A percentile compares a stretch with the other conserved stretches of the same genome.
Conservation (phyloP, 2,329 filamentous ascomycete genomes). For the Cercospora sp. region DNA sequence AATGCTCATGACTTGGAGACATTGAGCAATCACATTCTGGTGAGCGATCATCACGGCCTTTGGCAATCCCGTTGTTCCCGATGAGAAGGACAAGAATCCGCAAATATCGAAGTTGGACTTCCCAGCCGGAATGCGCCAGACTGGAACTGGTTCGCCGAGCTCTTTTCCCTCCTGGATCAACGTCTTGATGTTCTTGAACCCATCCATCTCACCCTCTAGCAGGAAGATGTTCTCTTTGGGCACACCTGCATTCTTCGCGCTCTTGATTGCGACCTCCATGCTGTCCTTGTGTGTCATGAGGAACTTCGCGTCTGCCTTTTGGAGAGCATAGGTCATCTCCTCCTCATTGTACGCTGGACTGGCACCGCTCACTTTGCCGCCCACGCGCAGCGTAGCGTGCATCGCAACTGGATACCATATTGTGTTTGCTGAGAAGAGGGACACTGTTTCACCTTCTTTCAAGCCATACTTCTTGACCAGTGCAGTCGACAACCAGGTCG, state of each 20-base stretch:
- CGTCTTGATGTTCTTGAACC: slow-evolving; percentile 53
- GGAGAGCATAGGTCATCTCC: slow-evolving; percentile 66
- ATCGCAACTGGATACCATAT: slow-evolving; percentile 68
- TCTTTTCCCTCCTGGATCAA: slow-evolving; percentile 47
- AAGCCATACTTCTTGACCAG: slow-evolving; percentile 59
- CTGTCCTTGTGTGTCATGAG: slow-evolving; percentile 59
- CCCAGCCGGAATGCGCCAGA: slow-evolving; percentile 53
- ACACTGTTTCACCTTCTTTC: slow-evolving; percentile 56
- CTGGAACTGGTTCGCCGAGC: slow-evolving; percentile 47
- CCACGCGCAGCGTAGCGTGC: slow-evolving; percentile 56
- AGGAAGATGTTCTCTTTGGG: slow-evolving; percentile 56
- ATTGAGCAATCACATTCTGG: slow-evolving; percentile 61
- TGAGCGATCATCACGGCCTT: slow-evolving; percentile 53
- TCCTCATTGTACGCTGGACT: slow-evolving; percentile 67
- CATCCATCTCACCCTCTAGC: slow-evolving; percentile 56
- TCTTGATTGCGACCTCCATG: slow-evolving; percentile 57
- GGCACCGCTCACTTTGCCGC: slow-evolving; percentile 61
- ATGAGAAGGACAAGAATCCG: slow-evolving; percentile 53
- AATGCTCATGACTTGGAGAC: slow-evolving; percentile 59
- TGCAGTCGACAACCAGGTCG: slow-evolving; percentile 62
- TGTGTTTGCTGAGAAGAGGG: slow-evolving; percentile 64
- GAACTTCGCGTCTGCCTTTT: slow-evolving; percentile 58
- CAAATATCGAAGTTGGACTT: slow-evolving; percentile 60
- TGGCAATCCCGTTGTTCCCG: slow-evolving; percentile 12
- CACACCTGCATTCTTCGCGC: slow-evolving; percentile 58